These are phyloP conservation scores for Penicillium pulvis DNA, from an alignment of 495 filamentous ascomycete species.

Conservation along the genomic window DNA sequence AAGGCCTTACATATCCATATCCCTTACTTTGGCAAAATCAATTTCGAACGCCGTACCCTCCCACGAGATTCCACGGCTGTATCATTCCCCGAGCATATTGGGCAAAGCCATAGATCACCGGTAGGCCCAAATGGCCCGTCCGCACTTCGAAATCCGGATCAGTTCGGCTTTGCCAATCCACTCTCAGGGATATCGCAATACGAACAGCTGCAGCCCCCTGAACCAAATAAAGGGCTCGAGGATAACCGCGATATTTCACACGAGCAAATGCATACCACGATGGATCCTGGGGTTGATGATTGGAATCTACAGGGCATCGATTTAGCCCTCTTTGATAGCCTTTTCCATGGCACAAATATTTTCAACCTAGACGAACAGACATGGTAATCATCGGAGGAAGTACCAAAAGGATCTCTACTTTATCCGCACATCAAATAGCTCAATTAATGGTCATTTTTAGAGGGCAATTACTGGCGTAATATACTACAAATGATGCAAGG, in stretches of 20 bases:
- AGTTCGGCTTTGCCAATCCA: background rate
- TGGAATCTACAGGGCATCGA: conserved; percentile 33
- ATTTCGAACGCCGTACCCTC: conserved; percentile 26
- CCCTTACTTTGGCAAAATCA: conserved; percentile 44
- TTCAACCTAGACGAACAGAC: background rate
- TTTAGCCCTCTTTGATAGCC: conserved; percentile 33
- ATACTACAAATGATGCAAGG: no score
- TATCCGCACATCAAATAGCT: no score
- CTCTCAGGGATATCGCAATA: background rate
- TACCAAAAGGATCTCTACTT: no score
- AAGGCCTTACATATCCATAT: conserved; percentile 31
- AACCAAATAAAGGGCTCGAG: background rate
- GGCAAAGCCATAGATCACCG: background rate
- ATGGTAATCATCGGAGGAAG: background rate
- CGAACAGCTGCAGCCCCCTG: background rate
- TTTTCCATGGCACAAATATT: conserved; percentile 24
- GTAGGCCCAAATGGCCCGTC: background rate
- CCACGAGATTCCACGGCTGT: background rate
- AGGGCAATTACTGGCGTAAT: no score
- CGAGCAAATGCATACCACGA: background rate
- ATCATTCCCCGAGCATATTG: background rate
- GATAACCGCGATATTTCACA: background rate
- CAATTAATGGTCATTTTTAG: no score
- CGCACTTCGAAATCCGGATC: background rate
- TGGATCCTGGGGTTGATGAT: conserved; percentile 12